Percentiles rank a stretch among this genome's conserved stretches.
Evolutionary conservation across 768 basidiomycete species (phyloP).

Genomic region (Mycena indigotica): DNA sequence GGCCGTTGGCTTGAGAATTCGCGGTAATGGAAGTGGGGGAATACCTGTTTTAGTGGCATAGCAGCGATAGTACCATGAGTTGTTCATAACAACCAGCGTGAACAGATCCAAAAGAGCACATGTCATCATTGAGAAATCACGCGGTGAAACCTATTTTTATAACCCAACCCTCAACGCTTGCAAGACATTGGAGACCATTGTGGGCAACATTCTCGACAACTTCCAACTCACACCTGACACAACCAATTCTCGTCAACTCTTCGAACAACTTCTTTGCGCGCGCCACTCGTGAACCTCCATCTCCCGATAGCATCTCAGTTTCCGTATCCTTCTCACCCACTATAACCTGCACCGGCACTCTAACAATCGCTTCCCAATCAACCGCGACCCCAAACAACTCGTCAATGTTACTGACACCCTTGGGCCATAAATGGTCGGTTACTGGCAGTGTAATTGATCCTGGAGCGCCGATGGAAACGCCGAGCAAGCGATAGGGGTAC

Average conservation of each 20-base stretch:
- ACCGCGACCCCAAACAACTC: constrained; percentile 10
- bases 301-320: constrained; percentile 7
- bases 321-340: constrained; percentile 25
- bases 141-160: neutral
- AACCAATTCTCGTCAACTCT: constrained; percentile 3
- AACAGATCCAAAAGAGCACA: neutral
- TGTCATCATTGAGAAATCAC: neutral
- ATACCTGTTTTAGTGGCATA: no score
- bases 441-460: constrained; percentile 21
- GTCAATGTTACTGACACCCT: constrained; percentile 10
- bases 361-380: constrained; percentile 15
- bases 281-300: constrained; percentile 18
- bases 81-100: neutral
- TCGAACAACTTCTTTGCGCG: constrained; percentile 11
- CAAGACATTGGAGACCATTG: constrained; percentile 17
- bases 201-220: constrained; percentile 21
- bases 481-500: constrained; percentile 21
- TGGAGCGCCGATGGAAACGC: constrained; percentile 24
- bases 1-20: no score
- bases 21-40: no score
- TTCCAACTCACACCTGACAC: neutral
- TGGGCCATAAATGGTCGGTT: constrained; percentile 14
- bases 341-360: constrained; percentile 19
- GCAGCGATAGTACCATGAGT: neutral
- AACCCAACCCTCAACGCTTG: constrained; percentile 19